Conservation (phyloP, 805 yeast species). For the Candida silvatica region DNA sequence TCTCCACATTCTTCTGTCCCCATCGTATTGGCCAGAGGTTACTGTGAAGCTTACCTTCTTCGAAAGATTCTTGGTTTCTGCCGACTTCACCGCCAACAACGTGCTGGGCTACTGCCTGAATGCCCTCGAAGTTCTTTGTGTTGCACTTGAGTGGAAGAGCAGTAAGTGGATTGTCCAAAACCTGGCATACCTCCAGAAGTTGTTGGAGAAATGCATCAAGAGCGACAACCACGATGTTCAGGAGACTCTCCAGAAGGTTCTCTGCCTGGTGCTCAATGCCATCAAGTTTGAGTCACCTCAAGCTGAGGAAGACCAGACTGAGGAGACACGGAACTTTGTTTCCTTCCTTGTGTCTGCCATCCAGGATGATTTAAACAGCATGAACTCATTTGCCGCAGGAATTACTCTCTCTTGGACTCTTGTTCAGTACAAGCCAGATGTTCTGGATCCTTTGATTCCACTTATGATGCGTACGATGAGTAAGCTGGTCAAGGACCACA, state of each 20-base stretch:
- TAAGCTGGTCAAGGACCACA: conserved; percentile 82
- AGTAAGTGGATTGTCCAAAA: conserved; percentile 74
- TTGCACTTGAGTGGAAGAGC: conserved; percentile 71
- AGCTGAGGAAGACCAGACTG: conserved; percentile 45
- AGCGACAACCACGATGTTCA: conserved; percentile 84
- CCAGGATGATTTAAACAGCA: conserved; percentile 64
- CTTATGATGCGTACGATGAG: conserved; percentile 80
- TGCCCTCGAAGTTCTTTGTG: conserved; percentile 82
- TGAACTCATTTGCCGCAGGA: conserved; percentile 80
- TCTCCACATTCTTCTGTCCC: conserved; percentile 61
- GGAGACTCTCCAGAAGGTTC: conserved; percentile 69
- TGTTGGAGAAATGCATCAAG: conserved; percentile 73
- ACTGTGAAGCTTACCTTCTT: conserved; percentile 80
- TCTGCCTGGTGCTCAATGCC: conserved; percentile 61
- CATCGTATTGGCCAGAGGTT: conserved; percentile 80
- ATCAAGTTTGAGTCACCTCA: conserved; percentile 37
- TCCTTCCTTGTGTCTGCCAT: conserved; percentile 56
- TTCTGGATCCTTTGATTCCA: conserved; percentile 68
- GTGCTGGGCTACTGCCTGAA: conserved; percentile 76
- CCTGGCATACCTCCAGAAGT: conserved; percentile 55
- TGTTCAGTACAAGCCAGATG: conserved; percentile 63
- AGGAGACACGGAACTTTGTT: conserved; percentile 56
- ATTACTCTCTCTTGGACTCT: conserved; percentile 77
- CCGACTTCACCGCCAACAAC: conserved; percentile 63
- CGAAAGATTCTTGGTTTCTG: conserved; percentile 75